phyloP scores from a whole-genome alignment of 768 basidiomycete genomes.

The Lactarius hengduanensis region DNA sequence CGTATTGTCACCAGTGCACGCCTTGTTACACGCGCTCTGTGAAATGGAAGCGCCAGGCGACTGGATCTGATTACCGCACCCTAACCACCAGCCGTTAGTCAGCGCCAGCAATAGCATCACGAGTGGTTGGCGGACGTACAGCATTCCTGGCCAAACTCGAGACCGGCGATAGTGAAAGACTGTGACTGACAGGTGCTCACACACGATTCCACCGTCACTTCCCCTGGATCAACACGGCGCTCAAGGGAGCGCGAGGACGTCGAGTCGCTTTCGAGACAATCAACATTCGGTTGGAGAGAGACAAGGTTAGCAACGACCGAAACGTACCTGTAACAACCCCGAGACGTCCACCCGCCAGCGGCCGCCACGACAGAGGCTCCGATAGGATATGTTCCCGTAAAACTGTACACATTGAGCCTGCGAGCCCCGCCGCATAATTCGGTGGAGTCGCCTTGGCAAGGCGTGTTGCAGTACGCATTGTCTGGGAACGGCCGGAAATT shows the following conservation, averaged over 20 bases:
- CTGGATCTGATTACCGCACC: constrained; percentile 7
- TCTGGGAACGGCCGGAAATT: not conserved
- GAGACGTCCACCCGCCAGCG: not conserved
- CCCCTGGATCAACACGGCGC: not conserved
- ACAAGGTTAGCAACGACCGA: not conserved
- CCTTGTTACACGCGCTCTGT: constrained; percentile 1
- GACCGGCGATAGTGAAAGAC: no score
- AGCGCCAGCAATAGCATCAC: no score
- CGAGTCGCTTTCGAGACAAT: not conserved
- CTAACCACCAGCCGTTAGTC: not conserved
- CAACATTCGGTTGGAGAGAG: not conserved
- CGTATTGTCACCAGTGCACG: not conserved
- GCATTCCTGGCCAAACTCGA: no score
- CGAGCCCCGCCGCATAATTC: not conserved
- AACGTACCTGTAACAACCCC: not conserved
- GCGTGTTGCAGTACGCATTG: not conserved
- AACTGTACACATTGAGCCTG: not conserved
- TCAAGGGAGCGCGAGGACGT: not conserved
- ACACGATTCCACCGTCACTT: not conserved
- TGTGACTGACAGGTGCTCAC: no score
- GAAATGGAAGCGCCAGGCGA: constrained; percentile 1
- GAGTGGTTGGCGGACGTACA: no score
- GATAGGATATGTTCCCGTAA: not conserved
- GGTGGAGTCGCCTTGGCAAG: not conserved
- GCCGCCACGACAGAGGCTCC: not conserved